Conservation (phyloP, 257 asterid genomes). For the Jasminum sambac region DNA sequence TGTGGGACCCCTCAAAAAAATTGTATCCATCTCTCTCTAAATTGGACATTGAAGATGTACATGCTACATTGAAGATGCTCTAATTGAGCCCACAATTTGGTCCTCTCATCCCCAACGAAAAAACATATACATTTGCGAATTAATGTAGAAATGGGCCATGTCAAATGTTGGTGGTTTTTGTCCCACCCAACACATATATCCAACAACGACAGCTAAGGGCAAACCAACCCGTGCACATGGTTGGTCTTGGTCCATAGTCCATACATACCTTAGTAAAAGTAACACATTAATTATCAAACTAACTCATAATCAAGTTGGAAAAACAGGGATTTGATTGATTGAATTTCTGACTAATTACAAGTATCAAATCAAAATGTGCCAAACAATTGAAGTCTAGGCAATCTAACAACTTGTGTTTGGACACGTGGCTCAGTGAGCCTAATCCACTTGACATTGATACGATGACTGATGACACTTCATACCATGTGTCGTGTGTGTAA, state of each 20-base stretch:
- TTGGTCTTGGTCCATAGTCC: not conserved
- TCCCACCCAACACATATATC: slow-evolving; percentile 20
- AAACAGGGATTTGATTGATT: too few species aligned
- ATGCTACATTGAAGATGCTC: too few species aligned
- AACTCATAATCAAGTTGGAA: too few species aligned
- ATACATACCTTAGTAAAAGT: too few species aligned
- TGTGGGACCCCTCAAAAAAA: too few species aligned
- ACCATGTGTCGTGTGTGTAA: not conserved
- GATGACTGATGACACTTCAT: not conserved
- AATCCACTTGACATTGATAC: not conserved
- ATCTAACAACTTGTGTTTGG: not conserved
- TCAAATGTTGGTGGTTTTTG: slow-evolving; percentile 46
- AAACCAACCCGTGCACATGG: slow-evolving; percentile 3
- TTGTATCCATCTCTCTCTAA: too few species aligned
- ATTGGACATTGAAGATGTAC: too few species aligned
- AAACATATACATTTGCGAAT: slow-evolving; percentile 3
- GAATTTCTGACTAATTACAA: too few species aligned
- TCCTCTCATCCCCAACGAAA: slow-evolving; percentile 10
- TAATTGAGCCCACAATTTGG: slow-evolving; percentile 13
- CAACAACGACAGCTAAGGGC: slow-evolving; percentile 24
- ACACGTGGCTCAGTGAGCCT: not conserved
- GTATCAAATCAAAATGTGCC: too few species aligned
- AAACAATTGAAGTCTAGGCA: not conserved
- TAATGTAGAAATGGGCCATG: slow-evolving; percentile 26
- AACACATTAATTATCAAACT: too few species aligned